Evolutionary conservation across 306 rosid species (phyloP), one percentile per base, ranked within the genome.

Genomic region (Amphicarpaea edgeworthii): DNA sequence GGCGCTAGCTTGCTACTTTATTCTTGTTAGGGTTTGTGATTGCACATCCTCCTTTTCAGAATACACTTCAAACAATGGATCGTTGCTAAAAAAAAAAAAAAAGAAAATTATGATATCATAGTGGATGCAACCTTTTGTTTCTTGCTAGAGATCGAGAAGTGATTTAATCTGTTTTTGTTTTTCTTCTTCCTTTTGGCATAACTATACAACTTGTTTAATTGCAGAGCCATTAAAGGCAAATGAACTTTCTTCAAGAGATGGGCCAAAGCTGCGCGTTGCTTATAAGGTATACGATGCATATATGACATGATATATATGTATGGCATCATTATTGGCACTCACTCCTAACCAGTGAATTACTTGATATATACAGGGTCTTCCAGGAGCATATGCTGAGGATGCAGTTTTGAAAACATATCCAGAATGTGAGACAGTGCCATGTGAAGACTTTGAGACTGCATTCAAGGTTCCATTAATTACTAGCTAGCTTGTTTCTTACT

Each of bases 351-450:
- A 5, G 15, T 72, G 77, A 28, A 14, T 40, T 84, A 40, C 53
- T 8, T 23, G 11, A 17, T 83, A n/a, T n/a, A n/a, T n/a, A 24
- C 77, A 91, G 95, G 97, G 97, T 9, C 28, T 73, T 76, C 88
- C 93, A 8, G 95, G 91, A 43, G 86, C 97, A 78, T 89, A 89
- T 83, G 70, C 87, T 32, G 93, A 91, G 82, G 87, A 85, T 8
- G 97, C 97, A 47, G 97, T 93, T 32, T 37, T 88, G 42, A 89
- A 89, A 81, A 93, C 88, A 26, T 89, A 85, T 62, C 97, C 95
- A 15, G 70, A 85, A 16, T 88, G 91, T 67, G 89, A 88, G 87
- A 88, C 95, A 19, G 95, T 91, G 50, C 91, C 95, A 12, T 91
- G 97, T 79, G 90, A 80, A 2, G 83, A 83, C 58, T 89, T 85